Evolutionary conservation across 208 protist species (phyloP).

Genomic region (Tritrichomonas foetus): DNA sequence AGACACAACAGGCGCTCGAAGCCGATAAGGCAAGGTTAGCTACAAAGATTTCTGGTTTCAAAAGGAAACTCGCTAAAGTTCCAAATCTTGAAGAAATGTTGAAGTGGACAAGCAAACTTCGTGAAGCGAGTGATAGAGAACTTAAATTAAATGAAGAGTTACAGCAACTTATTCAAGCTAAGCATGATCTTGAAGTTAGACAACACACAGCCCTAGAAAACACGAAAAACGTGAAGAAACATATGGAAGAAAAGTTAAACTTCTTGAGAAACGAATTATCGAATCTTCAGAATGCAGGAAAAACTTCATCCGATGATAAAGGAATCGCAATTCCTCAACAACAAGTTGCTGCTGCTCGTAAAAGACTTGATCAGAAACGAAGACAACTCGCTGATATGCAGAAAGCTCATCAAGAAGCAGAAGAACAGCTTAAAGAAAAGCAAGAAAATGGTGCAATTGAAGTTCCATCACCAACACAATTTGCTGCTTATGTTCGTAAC

Average conservation of each 20-base stretch:
- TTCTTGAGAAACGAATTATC: neutral
- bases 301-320: neutral
- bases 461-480: neutral
- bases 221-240: neutral
- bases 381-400: neutral
- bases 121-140: neutral
- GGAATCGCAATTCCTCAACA: neutral
- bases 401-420: neutral
- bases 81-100: neutral
- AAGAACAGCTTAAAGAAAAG: neutral
- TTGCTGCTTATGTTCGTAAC: neutral
- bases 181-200: neutral
- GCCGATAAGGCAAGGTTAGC: neutral
- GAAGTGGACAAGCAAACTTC: neutral
- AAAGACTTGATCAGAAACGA: neutral
- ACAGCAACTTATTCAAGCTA: neutral
- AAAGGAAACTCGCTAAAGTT: neutral
- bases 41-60: neutral
- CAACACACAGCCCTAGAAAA: neutral
- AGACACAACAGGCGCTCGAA: neutral
- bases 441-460: neutral
- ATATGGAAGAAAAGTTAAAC: neutral
- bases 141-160: neutral
- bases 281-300: neutral
- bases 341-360: neutral